Evolutionary conservation across 257 asterid genomes (phyloP), one percentile per base, ranked within the genome.

Genomic region (Rauvolfia tetraphylla): DNA sequence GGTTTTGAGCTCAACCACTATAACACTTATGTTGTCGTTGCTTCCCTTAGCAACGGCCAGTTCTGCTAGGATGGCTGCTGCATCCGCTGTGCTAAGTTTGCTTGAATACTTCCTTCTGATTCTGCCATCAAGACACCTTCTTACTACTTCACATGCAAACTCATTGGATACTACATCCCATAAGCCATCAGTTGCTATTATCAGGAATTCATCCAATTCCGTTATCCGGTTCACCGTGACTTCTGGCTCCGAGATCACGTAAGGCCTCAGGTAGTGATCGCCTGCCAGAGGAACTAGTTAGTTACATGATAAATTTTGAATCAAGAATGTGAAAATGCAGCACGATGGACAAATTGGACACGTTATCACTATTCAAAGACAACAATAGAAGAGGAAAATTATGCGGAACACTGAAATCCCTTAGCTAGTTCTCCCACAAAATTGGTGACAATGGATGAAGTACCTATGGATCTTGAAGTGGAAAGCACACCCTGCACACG

Each of bases 31-130:
- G 66, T 90, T 87, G 67, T 92, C 96, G 14, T 22, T 76, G 77
- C 92, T 90, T 69, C 94, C 96, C 71, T 83, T 88, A 4, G 89
- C 92, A 12, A 89, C 78, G 44, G 96, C 96, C 54, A 84, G 71
- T 84, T 85, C 87, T 0, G 87, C 89, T 6, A 89, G 79, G 14
- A 80, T 8, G 0, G 86, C 82, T 10, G 93, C 90, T 0, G 95
- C 90, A 25, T 69, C 83, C 0, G 83, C 68, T 3, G 80, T 86
- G n/a, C 59, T 38, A 1, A n/a, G 67, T 58, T 68, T 77, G 25
- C 41, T 75, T 0, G 77, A 65, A 4, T 44, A 3, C 39, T 0
- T 59, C 11, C 74, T 58, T 71, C 31, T 67, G 6, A 14, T 33
- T 25, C 73, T 75, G 9, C 85, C 78, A 4, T 33, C 62, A 0